phyloP scores from a whole-genome alignment of 768 basidiomycete genomes.

The Trametes sanguinea region DNA sequence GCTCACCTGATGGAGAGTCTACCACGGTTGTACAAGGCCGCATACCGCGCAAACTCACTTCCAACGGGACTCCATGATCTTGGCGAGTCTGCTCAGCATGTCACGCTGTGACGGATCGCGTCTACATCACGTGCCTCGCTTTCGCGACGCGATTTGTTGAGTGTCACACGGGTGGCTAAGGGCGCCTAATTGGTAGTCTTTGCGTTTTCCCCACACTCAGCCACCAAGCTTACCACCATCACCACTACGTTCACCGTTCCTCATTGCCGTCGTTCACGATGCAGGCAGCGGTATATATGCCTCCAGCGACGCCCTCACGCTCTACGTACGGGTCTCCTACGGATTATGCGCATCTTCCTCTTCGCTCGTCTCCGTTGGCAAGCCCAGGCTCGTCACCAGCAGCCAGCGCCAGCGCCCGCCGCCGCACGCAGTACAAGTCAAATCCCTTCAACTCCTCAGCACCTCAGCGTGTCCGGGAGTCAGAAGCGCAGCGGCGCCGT shows the following conservation, averaged over 20 bases:
- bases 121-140: background rate
- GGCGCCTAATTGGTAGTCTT: too few species aligned
- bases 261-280: background rate
- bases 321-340: background rate
- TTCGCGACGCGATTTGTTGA: slow-evolving; percentile 6
- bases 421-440: slow-evolving; percentile 58
- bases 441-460: slow-evolving; percentile 35
- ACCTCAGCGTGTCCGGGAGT: slow-evolving; percentile 23
- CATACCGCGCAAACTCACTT: too few species aligned
- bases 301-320: slow-evolving; percentile 14
- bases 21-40: too few species aligned
- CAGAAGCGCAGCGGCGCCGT: slow-evolving; percentile 1
- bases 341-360: slow-evolving; percentile 9
- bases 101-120: background rate
- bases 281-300: slow-evolving; percentile 2
- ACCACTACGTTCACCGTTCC: background rate
- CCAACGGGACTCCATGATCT: too few species aligned
- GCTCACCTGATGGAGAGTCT: too few species aligned
- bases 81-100: too few species aligned
- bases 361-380: slow-evolving; percentile 52
- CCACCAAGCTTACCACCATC: background rate
- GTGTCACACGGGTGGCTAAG: background rate
- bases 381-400: slow-evolving; percentile 48
- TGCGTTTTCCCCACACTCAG: background rate
- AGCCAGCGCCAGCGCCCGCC: slow-evolving; percentile 46